These are phyloP conservation scores for Macrophomina tecta DNA, from an alignment of 2,329 filamentous ascomycete species.

Conservation along the genomic window DNA sequence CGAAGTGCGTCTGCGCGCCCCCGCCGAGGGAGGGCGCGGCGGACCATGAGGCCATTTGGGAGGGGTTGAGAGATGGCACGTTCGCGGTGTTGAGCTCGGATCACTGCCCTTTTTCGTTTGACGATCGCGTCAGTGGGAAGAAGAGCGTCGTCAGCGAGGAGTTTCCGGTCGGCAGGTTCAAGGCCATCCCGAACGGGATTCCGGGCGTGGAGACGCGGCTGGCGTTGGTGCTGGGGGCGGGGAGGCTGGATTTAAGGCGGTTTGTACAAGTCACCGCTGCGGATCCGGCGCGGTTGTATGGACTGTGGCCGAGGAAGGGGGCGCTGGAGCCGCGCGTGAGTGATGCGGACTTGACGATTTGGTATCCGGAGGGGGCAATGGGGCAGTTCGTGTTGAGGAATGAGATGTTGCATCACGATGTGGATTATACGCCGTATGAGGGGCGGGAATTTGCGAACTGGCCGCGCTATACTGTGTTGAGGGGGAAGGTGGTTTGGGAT, in stretches of 20 bases:
- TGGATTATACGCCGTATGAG: constrained; percentile 63
- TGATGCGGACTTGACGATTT: constrained; percentile 65
- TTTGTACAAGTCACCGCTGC: constrained; percentile 63
- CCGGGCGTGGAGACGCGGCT: constrained; percentile 65
- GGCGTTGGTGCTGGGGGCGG: constrained; percentile 52
- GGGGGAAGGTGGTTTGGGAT: constrained; percentile 65
- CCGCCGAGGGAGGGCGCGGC: constrained; percentile 55
- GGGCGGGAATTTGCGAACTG: constrained; percentile 62
- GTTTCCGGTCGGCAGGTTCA: constrained; percentile 56
- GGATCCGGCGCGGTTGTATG: constrained; percentile 65
- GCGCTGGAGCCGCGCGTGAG: constrained; percentile 55
- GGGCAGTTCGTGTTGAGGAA: constrained; percentile 57
- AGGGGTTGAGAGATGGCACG: constrained; percentile 57
- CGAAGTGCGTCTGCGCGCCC: constrained; percentile 62
- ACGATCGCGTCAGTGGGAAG: constrained; percentile 56
- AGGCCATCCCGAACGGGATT: constrained; percentile 64
- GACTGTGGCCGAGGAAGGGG: constrained; percentile 59
- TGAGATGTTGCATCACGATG: constrained; percentile 63
- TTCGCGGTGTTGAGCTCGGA: constrained; percentile 59
- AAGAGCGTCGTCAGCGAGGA: constrained; percentile 55
- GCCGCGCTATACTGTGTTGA: constrained; percentile 65
- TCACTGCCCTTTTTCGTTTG: constrained; percentile 58
- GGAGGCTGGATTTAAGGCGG: constrained; percentile 52
- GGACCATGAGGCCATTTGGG: constrained; percentile 60
- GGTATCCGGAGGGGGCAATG: constrained; percentile 54